Evolutionary conservation across 2,329 filamentous ascomycete genomes (phyloP).

Genomic region (Botrytis sinoallii): DNA sequence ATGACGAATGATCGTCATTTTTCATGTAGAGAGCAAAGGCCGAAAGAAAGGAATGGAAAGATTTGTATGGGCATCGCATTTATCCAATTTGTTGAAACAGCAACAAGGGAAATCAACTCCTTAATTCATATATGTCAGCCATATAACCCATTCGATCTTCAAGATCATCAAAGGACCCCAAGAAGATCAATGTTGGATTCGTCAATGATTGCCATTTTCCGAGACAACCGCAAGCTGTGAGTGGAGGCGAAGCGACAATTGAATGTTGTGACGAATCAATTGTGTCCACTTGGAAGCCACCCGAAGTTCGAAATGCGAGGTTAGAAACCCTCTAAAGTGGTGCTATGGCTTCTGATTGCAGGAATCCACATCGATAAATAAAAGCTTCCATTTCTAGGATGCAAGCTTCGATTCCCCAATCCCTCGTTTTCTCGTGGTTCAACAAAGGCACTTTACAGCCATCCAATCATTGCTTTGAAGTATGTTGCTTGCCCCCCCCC

Average conservation of each 20-base stretch:
- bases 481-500: not conserved
- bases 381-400: slow-evolving; percentile 1
- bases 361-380: slow-evolving; percentile 4
- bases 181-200: not conserved
- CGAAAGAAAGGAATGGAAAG: not conserved
- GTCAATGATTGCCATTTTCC: slow-evolving; percentile 5
- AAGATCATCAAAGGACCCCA: not conserved
- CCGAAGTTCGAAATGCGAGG: slow-evolving; percentile 18
- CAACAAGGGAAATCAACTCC: not conserved
- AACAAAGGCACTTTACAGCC: not conserved
- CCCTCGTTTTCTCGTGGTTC: not conserved
- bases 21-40: not conserved
- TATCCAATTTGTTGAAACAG: not conserved
- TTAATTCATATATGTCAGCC: not conserved
- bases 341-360: slow-evolving; percentile 6
- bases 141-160: not conserved
- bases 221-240: not conserved
- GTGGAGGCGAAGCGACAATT: slow-evolving; percentile 2
- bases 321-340: not conserved
- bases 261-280: not conserved
- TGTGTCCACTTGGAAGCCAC: not conserved
- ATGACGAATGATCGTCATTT: slow-evolving; percentile 3
- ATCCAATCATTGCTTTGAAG: not conserved
- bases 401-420: not conserved
- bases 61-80: not conserved